Evolutionary conservation across 106 monocot genomes (phyloP).

Genomic region (Apostasia ramifera): DNA sequence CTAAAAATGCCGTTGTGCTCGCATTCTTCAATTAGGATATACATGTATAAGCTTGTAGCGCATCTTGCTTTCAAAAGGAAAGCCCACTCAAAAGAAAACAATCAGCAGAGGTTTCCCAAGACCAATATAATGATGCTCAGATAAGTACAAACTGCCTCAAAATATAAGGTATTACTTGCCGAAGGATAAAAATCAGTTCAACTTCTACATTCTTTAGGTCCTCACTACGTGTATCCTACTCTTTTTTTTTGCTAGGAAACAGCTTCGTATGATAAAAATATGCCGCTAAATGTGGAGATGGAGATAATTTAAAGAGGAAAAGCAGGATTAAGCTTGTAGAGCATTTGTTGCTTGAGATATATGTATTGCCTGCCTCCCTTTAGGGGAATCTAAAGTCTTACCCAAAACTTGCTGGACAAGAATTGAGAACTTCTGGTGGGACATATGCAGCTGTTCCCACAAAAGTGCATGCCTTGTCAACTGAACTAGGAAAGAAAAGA

Average conservation of each 20-base stretch:
- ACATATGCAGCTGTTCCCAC: slow-evolving; percentile 97
- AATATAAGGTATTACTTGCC: too few relatives aligned
- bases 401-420: slow-evolving; percentile 88
- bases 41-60: neutral
- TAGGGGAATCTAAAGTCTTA: slow-evolving; percentile 19
- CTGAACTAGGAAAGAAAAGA: slow-evolving; percentile 27
- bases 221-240: too few relatives aligned
- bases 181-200: too few relatives aligned
- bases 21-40: neutral
- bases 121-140: neutral
- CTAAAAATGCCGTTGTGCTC: neutral
- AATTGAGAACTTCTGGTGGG: slow-evolving; percentile 97
- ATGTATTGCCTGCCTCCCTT: neutral
- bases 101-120: neutral
- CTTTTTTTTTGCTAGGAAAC: too few relatives aligned
- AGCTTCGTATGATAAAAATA: too few relatives aligned
- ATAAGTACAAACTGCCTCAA: neutral
- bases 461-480: slow-evolving; percentile 89
- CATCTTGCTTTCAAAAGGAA: neutral
- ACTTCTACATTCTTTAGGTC: too few relatives aligned
- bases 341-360: too few relatives aligned
- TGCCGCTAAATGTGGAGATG: too few relatives aligned
- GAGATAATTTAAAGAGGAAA: too few relatives aligned
- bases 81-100: neutral
- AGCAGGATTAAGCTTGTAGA: too few relatives aligned